phyloP scores from a whole-genome alignment of 495 filamentous ascomycete species.

The Tuber indicum region DNA sequence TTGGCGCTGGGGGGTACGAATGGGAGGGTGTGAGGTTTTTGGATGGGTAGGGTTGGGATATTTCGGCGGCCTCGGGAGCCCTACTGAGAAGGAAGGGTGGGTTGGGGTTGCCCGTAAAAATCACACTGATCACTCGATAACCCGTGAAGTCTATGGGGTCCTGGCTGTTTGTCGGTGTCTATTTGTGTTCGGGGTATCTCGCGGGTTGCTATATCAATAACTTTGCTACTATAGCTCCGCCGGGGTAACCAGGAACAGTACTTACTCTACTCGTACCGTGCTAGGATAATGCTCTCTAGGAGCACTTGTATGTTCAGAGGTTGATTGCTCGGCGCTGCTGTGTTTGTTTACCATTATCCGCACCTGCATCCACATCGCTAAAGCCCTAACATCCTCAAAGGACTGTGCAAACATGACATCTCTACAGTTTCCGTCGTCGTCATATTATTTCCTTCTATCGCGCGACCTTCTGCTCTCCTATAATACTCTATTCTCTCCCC shows the following conservation, averaged over 20 bases:
- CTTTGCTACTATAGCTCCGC: neutral
- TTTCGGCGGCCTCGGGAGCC: neutral
- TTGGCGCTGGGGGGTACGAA: neutral
- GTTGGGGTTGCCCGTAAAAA: neutral
- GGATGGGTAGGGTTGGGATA: neutral
- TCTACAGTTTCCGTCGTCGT: neutral
- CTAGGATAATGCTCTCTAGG: neutral
- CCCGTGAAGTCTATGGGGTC: neutral
- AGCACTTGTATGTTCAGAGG: neutral
- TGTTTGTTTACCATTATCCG: neutral
- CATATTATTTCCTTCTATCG: neutral
- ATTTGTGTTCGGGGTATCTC: neutral
- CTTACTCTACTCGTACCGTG: neutral
- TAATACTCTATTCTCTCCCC: neutral
- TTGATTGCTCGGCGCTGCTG: neutral
- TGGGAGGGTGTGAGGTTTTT: neutral
- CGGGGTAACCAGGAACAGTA: neutral
- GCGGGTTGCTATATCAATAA: neutral
- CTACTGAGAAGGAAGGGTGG: neutral
- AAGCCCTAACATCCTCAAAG: neutral
- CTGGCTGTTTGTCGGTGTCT: neutral
- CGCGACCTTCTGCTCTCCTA: neutral
- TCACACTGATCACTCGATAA: neutral
- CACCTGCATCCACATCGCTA: neutral
- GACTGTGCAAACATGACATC: neutral